Evolutionary conservation across 176 grass and related monocot species (phyloP).

Genomic region (Lolium rigidum): DNA sequence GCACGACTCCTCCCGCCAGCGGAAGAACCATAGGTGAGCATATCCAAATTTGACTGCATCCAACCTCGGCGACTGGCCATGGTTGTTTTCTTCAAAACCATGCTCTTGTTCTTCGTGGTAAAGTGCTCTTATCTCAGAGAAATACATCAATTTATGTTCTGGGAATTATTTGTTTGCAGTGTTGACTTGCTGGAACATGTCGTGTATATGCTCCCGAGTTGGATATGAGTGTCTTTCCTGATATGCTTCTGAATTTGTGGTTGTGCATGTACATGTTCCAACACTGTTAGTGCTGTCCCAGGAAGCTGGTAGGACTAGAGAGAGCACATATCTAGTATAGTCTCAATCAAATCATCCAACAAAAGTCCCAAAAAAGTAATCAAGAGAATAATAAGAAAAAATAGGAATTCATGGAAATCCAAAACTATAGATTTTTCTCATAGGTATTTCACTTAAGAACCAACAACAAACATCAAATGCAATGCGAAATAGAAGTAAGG

Average conservation of each 20-base stretch:
- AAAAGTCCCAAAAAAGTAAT: too few species aligned
- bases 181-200: not conserved
- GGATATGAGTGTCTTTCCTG: not conserved
- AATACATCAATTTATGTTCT: not conserved
- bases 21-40: not conserved
- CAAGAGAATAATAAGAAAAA: too few species aligned
- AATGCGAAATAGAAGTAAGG: too few species aligned
- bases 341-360: too few species aligned
- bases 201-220: not conserved
- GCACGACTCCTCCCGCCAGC: constrained; percentile 9
- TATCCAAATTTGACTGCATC: not conserved
- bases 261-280: not conserved
- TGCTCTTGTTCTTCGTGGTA: not conserved
- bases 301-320: constrained; percentile 1
- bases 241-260: not conserved
- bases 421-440: too few species aligned
- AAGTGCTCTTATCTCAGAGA: not conserved
- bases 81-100: not conserved
- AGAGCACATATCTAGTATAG: not conserved
- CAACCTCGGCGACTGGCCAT: not conserved
- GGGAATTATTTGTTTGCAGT: not conserved
- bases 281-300: not conserved
- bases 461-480: too few species aligned
- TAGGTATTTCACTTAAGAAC: too few species aligned
- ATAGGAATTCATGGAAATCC: too few species aligned